Conservation (phyloP, 2,329 filamentous ascomycete species). For the Shiraia sp. region DNA sequence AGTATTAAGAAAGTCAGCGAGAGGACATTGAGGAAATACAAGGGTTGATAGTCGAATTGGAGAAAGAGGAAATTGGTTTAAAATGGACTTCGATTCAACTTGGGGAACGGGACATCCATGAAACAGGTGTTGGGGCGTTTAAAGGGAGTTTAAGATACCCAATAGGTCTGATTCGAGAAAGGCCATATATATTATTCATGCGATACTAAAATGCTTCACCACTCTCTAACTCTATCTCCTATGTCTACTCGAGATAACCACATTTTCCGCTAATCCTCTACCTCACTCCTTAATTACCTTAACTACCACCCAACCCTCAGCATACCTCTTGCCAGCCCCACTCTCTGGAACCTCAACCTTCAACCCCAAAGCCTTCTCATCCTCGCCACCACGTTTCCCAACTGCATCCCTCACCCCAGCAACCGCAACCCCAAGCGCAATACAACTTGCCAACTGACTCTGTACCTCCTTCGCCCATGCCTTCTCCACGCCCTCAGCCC, state of each 20-base stretch:
- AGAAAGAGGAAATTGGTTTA: background rate
- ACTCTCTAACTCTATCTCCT: background rate
- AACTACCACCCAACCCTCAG: slow-evolving; percentile 53
- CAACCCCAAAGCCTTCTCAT: slow-evolving; percentile 21
- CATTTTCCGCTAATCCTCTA: too few relatives aligned
- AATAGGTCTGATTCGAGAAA: too few relatives aligned
- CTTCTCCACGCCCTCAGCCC: slow-evolving; percentile 41
- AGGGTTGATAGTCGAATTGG: slow-evolving; percentile 27
- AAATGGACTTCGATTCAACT: too few relatives aligned
- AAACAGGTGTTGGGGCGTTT: too few relatives aligned
- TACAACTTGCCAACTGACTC: slow-evolving; percentile 36
- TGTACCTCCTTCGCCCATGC: slow-evolving; percentile 45
- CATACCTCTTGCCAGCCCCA: slow-evolving; percentile 46
- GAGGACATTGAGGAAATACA: slow-evolving; percentile 49
- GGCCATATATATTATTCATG: too few relatives aligned
- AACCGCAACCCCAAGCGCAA: slow-evolving; percentile 36
- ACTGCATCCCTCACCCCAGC: slow-evolving; percentile 27
- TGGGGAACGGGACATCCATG: too few relatives aligned
- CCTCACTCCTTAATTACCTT: slow-evolving; percentile 36
- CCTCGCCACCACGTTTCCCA: background rate
- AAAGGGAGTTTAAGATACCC: too few relatives aligned
- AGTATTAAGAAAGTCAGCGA: slow-evolving; percentile 78
- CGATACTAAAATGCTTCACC: too few relatives aligned
- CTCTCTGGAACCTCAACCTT: slow-evolving; percentile 43
- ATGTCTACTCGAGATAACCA: background rate